phyloP scores from a whole-genome alignment of 2,329 filamentous ascomycete genomes.

The Pestalotiopsis sp. region DNA sequence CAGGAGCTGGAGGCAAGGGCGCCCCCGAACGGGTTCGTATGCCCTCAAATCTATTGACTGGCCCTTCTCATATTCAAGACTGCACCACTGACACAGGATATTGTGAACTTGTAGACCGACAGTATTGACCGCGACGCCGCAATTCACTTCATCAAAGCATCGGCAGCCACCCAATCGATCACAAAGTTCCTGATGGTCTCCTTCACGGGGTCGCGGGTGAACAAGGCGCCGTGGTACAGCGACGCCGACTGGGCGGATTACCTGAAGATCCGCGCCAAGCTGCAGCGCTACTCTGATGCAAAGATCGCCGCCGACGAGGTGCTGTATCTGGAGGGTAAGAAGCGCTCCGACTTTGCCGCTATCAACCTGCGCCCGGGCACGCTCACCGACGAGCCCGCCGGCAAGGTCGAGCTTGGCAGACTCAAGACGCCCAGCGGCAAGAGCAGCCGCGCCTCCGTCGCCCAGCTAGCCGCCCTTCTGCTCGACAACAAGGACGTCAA shows the following conservation, averaged over 20 bases:
- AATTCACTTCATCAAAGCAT: slow-evolving; percentile 62
- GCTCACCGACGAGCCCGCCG: slow-evolving; percentile 52
- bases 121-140: slow-evolving; percentile 57
- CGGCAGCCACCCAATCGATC: slow-evolving; percentile 54
- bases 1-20: slow-evolving; percentile 61
- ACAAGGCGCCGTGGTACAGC: slow-evolving; percentile 56
- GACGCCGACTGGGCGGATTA: slow-evolving; percentile 48
- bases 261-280: slow-evolving; percentile 40
- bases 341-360: slow-evolving; percentile 44
- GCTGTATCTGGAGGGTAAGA: slow-evolving; percentile 50
- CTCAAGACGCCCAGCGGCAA: slow-evolving; percentile 38
- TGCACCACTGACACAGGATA: background rate
- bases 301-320: slow-evolving; percentile 63
- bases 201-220: slow-evolving; percentile 57
- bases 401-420: slow-evolving; percentile 50
- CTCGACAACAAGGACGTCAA: slow-evolving; percentile 50
- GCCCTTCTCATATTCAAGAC: background rate
- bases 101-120: slow-evolving; percentile 24
- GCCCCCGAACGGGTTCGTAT: slow-evolving; percentile 48
- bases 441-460: slow-evolving; percentile 62
- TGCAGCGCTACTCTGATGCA: slow-evolving; percentile 60
- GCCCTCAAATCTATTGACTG: background rate
- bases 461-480: slow-evolving; percentile 56
- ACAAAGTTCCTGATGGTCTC: slow-evolving; percentile 68
- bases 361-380: slow-evolving; percentile 57